Base-by-base conservation (phyloP, 2,329 filamentous ascomycete species). In the Tolypocladium sp. region DNA sequence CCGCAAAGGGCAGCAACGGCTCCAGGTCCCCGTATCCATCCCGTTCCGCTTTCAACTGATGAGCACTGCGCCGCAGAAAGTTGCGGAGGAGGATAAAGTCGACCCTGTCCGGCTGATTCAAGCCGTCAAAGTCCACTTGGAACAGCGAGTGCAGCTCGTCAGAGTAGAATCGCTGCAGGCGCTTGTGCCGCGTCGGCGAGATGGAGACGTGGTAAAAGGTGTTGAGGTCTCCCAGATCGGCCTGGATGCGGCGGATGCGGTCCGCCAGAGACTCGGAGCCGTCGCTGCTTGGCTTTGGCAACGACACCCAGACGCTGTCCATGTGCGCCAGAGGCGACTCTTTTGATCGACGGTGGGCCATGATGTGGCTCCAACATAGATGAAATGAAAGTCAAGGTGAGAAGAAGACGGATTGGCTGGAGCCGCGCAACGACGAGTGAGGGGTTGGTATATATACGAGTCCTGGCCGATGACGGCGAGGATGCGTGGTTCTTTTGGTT, bases 41-140 rank as follows among this genome's bases (percentile, higher is more conserved):
- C 12, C 60, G 65, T 25, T 79, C 75, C 0, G 79, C 71, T 7
- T 74, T 66, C 5, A 82, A 63, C 12, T 76, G 71, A 5, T 70
- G 67, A 22, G 65, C 63, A 5, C 70, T 68, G 37, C 74, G 72
- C 13, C 63, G 63, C 2, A 83, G 67, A 58, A 76, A 79, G 63
- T 77, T 82, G 44, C 76, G 72, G 6, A 84, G 68, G 0, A 84
- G 75, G 5, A 83, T 53, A 57, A 76, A 81, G 63, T 83, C 80
- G 20, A 79, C 74, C 59, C 71, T 75, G 49, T 72, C 76, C 42
- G 82, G 73, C 58, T 80, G 79, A 22, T 59, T 60, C 25, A 73
- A 59, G 1, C 46, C 55, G 2, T 68, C 63, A 58, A 73, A 73
- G 41, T 66, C 62, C 12, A 70, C 56, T 25, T 59, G 54, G 25